phyloP scores from a whole-genome alignment of 2,329 filamentous ascomycete genomes.

The Pyrenophora graminea region DNA sequence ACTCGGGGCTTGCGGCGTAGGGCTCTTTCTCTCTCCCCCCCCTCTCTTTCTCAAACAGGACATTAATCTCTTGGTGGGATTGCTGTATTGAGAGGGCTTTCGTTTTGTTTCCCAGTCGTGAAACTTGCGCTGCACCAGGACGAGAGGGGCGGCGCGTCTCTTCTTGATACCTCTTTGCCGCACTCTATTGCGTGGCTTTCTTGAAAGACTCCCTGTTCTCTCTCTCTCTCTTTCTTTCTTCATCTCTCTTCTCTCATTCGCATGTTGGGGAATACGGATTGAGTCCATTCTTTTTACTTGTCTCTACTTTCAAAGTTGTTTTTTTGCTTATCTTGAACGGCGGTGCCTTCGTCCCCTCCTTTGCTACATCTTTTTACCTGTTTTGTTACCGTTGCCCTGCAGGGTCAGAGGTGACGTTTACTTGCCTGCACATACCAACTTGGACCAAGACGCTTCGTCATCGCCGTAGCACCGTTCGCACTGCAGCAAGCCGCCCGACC shows the following conservation, averaged over 20 bases:
- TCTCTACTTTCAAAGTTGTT: neutral
- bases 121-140: constrained; percentile 31
- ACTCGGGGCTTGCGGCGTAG: neutral
- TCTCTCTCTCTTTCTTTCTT: neutral
- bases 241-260: neutral
- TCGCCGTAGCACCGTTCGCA: constrained; percentile 16
- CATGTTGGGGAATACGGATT: neutral
- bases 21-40: neutral
- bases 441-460: constrained; percentile 6
- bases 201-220: constrained; percentile 6
- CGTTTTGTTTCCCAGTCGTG: constrained; percentile 28
- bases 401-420: constrained; percentile 21
- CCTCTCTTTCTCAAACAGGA: constrained; percentile 17
- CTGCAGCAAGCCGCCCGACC: constrained; percentile 14
- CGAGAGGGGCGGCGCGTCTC: neutral
- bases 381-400: constrained; percentile 17
- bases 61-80: constrained; percentile 12
- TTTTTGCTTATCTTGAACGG: constrained; percentile 11
- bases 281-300: constrained; percentile 9
- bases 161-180: constrained; percentile 16
- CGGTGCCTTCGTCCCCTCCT: constrained; percentile 26
- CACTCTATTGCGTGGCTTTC: constrained; percentile 23
- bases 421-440: constrained; percentile 6
- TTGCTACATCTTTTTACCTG: constrained; percentile 7
- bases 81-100: constrained; percentile 4